Evolutionary conservation across 2,329 filamentous ascomycete genomes (phyloP).

Genomic region (Ophiostoma himal-ulmi): DNA sequence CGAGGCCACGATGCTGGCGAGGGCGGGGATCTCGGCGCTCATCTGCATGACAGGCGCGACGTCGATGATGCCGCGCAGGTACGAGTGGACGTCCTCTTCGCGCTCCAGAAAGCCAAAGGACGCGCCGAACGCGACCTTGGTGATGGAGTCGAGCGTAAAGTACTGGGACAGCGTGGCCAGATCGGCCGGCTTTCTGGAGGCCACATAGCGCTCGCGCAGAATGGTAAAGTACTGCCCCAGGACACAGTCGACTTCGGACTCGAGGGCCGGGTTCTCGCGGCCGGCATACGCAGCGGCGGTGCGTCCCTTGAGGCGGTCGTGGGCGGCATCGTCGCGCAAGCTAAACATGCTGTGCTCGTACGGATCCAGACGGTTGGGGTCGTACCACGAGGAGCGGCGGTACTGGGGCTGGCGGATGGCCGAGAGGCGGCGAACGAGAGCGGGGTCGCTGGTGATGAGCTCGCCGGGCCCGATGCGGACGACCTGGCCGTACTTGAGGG

Average conservation of each 20-base stretch:
- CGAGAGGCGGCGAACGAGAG: slow-evolving; percentile 31
- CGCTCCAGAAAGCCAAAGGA: slow-evolving; percentile 40
- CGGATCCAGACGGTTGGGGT: slow-evolving; percentile 43
- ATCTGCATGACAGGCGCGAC: slow-evolving; percentile 38
- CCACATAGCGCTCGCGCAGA: slow-evolving; percentile 26
- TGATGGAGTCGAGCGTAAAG: slow-evolving; percentile 48
- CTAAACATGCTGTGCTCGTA: slow-evolving; percentile 46
- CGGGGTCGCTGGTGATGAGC: slow-evolving; percentile 34
- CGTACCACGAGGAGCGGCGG: slow-evolving; percentile 37
- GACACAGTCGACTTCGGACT: slow-evolving; percentile 29
- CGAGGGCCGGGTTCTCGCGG: slow-evolving; percentile 29
- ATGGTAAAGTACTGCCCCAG: slow-evolving; percentile 24
- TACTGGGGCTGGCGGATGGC: slow-evolving; percentile 30
- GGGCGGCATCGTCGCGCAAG: slow-evolving; percentile 30
- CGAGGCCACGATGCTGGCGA: slow-evolving; percentile 26
- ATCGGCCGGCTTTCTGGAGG: slow-evolving; percentile 34
- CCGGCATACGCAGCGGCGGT: slow-evolving; percentile 30
- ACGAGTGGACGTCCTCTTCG: slow-evolving; percentile 41
- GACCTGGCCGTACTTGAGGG: slow-evolving; percentile 30
- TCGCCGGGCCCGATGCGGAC: slow-evolving; percentile 36
- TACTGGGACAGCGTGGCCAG: slow-evolving; percentile 41
- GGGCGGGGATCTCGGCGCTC: slow-evolving; percentile 37
- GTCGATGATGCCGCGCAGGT: slow-evolving; percentile 37
- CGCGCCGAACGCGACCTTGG: slow-evolving; percentile 42
- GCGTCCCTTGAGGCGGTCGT: slow-evolving; percentile 31